A percentile compares a stretch with the other conserved stretches of the same genome.
Conservation (phyloP, 148 eudicot genomes). For the Nepenthes gracilis region DNA sequence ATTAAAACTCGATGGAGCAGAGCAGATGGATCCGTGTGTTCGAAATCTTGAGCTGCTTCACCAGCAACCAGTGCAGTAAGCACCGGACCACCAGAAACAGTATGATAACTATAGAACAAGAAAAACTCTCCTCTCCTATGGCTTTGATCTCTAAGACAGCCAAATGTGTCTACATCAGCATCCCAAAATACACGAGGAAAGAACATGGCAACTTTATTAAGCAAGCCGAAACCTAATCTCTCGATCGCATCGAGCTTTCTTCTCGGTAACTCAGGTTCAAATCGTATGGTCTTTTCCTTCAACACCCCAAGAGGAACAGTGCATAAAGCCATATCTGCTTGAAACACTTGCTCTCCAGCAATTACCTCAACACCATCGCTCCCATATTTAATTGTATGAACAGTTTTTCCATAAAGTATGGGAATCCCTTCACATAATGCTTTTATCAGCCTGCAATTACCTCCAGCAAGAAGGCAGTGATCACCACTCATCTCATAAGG, state of each 20-base stretch:
- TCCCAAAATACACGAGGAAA: conserved; percentile 87
- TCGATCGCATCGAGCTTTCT: conserved; percentile 72
- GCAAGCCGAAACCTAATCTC: conserved; percentile 86
- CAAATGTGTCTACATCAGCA: conserved; percentile 89
- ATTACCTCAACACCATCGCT: conserved; percentile 62
- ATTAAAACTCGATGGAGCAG: conserved; percentile 59
- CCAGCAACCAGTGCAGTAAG: conserved; percentile 83
- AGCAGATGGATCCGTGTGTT: conserved; percentile 45
- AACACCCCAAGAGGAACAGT: conserved; percentile 90
- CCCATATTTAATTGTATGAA: conserved; percentile 59
- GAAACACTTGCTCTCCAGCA: conserved; percentile 66
- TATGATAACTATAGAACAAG: conserved; percentile 83
- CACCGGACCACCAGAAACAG: conserved; percentile 84
- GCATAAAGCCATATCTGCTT: conserved; percentile 75
- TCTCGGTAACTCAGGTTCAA: conserved; percentile 73
- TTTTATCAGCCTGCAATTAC: conserved; percentile 72
- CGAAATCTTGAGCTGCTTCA: conserved; percentile 72
- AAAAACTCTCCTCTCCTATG: conserved; percentile 71
- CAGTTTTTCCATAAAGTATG: conserved; percentile 55
- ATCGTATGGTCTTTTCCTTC: conserved; percentile 46
- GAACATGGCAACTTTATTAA: conserved; percentile 92
- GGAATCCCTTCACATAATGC: conserved; percentile 80
- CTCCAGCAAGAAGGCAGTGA: conserved; percentile 95
- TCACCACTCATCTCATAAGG: conserved; percentile 98
- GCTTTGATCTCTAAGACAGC: conserved; percentile 50